phyloP scores from a whole-genome alignment of 1,284 basidiomycete genomes.

The Fomitopsis betulina region DNA sequence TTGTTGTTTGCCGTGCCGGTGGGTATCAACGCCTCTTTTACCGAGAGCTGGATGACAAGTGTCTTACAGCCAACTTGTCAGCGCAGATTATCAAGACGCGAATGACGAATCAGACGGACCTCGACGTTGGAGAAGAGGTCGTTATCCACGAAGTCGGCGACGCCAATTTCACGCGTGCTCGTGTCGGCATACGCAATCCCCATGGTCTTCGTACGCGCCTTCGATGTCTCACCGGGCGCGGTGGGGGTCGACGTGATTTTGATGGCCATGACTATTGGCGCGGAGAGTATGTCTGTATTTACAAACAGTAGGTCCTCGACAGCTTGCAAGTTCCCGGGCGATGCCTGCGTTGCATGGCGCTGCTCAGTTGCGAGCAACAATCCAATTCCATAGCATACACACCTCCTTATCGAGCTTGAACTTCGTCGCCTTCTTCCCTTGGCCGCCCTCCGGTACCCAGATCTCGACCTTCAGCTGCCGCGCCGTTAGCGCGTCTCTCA shows the following conservation, averaged over 20 bases:
- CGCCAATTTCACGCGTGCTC: slow-evolving; percentile 67
- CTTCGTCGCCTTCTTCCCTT: slow-evolving; percentile 69
- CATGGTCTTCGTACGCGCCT: slow-evolving; percentile 56
- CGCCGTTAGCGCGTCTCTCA: slow-evolving; percentile 87
- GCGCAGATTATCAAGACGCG: not conserved
- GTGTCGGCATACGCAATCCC: slow-evolving; percentile 80
- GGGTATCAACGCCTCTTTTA: slow-evolving; percentile 86
- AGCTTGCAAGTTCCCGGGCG: slow-evolving; percentile 91
- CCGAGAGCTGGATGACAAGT: slow-evolving; percentile 92
- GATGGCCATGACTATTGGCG: slow-evolving; percentile 91
- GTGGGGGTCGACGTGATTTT: slow-evolving; percentile 61
- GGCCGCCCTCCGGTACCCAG: slow-evolving; percentile 71
- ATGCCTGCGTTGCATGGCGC: slow-evolving; percentile 52
- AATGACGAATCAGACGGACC: slow-evolving; percentile 38
- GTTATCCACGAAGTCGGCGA: slow-evolving; percentile 90
- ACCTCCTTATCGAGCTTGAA: slow-evolving; percentile 80
- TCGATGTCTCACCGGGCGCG: slow-evolving; percentile 32
- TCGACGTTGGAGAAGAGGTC: slow-evolving; percentile 96
- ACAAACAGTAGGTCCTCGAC: slow-evolving; percentile 93
- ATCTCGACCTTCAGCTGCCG: slow-evolving; percentile 96
- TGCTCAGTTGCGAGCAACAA: no score
- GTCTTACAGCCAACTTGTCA: slow-evolving; percentile 49
- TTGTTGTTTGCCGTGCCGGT: slow-evolving; percentile 64
- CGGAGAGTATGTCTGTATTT: slow-evolving; percentile 77
- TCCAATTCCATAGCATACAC: slow-evolving; percentile 1